Evolutionary conservation across 225 moss, liverwort and hornwort species (phyloP).

Genomic region (Physcomitrium patens): DNA sequence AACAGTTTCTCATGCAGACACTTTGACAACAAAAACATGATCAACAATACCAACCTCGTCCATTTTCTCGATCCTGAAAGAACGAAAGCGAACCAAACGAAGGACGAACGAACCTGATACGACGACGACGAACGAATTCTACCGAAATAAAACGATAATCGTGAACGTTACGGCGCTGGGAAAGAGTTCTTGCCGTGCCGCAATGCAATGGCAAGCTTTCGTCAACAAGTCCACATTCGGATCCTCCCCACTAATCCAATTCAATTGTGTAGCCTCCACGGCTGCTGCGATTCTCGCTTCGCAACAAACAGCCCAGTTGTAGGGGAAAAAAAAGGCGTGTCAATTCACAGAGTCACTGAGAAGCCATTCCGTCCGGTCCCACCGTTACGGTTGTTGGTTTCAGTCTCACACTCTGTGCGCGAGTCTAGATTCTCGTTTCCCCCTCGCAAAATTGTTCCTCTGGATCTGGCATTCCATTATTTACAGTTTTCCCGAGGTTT

Average conservation of each 20-base stretch:
- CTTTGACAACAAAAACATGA: too few relatives aligned
- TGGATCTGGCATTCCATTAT: neutral
- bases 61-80: too few relatives aligned
- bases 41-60: too few relatives aligned
- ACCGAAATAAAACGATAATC: too few relatives aligned
- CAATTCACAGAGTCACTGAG: neutral
- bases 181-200: conserved; percentile 4
- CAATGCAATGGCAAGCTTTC: neutral
- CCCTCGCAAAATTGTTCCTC: neutral
- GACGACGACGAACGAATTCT: too few relatives aligned
- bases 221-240: neutral
- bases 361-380: neutral
- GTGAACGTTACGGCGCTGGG: neutral
- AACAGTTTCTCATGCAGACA: too few relatives aligned
- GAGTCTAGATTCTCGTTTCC: neutral
- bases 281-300: neutral
- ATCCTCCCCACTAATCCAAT: neutral
- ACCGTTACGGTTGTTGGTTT: neutral
- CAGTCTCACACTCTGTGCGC: neutral
- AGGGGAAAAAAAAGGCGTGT: neutral
- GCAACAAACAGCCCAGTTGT: neutral
- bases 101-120: too few relatives aligned
- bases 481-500: too few relatives aligned
- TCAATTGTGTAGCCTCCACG: conserved; percentile 1
- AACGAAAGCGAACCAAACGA: too few relatives aligned